Base-by-base conservation (phyloP, 2,329 filamentous ascomycete species). In the Parasarocladium wereldwijsianum region DNA sequence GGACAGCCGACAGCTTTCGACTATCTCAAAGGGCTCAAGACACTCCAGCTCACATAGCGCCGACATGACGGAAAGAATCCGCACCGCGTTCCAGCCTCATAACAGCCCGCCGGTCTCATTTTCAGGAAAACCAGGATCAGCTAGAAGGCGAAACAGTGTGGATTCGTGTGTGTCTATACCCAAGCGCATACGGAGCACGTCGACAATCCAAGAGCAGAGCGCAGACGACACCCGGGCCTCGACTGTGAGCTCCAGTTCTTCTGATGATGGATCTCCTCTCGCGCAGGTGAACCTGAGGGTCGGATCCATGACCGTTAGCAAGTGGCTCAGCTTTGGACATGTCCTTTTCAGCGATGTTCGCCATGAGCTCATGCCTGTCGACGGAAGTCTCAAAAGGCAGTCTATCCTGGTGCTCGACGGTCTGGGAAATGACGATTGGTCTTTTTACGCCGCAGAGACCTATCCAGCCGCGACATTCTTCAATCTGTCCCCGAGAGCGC, bases 391-490 rank as follows among this genome's bases (percentile, higher is more conserved):
- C 13, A 41, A 64, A 56, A 68, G 55, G 32, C 76, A 59, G 33
- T 74, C 70, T 0, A 71, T 90, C 16, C 62, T 90, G 4, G 76
- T 90, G 12, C 66, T 90, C 33, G 82, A 90, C 52, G 82, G 82
- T 5, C 71, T 90, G 17, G 82, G 82, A n/a, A 86, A 85, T 44
- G 74, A 79, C 40, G 82, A 90, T 45, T 90, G 82, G 82, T 86
- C 81, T 0, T 86, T 83, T 49, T 87, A 85, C 41, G 80, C 80
- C 13, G 79, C 82, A 6, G 72, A 86, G 45, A 84, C 79, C 1
- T 87, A 87, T 39, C 76, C 78, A 0, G 62, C 64, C 1, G 76
- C 76, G 0, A 76, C 71, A 2, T 77, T 90, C 37, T 87, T 82
- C 57, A 84, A 86, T 45, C 62, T 87, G 15, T 76, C 71, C 1